Percentiles rank a stretch among this genome's conserved stretches.
Conservation (phyloP, 768 basidiomycete genomes). For the Russula griseocarnosa region DNA sequence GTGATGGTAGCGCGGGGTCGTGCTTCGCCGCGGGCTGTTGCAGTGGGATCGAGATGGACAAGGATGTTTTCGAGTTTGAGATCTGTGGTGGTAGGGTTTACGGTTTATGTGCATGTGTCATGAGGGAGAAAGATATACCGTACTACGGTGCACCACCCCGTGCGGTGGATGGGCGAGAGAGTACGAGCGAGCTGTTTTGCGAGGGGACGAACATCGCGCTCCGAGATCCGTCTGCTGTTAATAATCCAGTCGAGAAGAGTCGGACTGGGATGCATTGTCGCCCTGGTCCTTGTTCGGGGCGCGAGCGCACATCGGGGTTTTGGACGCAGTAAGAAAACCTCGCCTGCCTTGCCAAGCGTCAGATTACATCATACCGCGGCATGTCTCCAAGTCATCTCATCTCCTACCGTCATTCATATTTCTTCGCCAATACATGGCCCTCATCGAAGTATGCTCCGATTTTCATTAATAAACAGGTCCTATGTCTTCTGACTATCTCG, state of each 20-base stretch:
- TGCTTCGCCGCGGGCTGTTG: neutral
- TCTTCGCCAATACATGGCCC: conserved; percentile 30
- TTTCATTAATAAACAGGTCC: neutral
- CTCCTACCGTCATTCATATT: neutral
- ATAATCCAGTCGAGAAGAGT: neutral
- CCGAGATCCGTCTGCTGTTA: neutral
- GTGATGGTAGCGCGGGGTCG: neutral
- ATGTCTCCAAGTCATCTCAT: too few species aligned
- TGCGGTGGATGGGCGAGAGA: conserved; percentile 7
- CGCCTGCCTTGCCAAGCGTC: neutral
- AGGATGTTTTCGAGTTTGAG: conserved; percentile 7
- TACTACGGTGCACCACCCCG: conserved; percentile 8
- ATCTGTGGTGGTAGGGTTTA: neutral
- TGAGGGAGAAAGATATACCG: neutral
- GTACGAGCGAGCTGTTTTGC: conserved; percentile 11
- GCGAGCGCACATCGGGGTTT: neutral
- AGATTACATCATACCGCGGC: conserved; percentile 10
- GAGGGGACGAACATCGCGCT: neutral
- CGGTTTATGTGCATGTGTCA: neutral
- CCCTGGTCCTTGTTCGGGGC: neutral
- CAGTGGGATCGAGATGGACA: too few species aligned
- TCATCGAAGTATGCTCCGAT: conserved; percentile 34
- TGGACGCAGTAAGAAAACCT: too few species aligned
- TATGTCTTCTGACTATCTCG: conserved; percentile 12
- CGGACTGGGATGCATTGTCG: neutral